Base-by-base conservation (phyloP, 2,329 filamentous ascomycete species). In the Beauveria bassiana region DNA sequence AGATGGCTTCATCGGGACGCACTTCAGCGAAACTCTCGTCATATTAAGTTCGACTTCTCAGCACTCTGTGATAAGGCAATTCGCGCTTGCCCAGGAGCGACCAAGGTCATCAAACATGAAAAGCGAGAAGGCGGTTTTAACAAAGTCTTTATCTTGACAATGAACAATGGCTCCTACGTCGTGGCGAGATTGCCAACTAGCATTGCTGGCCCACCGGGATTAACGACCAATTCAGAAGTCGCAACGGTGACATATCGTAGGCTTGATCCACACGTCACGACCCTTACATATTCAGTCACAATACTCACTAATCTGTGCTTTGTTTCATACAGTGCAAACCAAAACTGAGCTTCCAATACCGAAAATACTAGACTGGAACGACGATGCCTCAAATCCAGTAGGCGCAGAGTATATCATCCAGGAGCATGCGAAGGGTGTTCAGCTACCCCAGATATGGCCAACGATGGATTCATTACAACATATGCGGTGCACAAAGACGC, bases 401-500 rank as follows among this genome's bases (percentile, higher is more conserved):
- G 52, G 40, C 22, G 52, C 52, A 43, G 52, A 55, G 24, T 55
- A 55, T 28, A 55, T 55, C 34, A 55, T 55, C 34, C 52, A 55
- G 18, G 52, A 55, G 38, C 52, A 55, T 43, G 52, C 9, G 18
- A 4, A n/a, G 18, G 52, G 52, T 22, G 52, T 43, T 2, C 52
- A 55, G 5, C 52, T 55, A 14, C 38, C 14, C 9, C 4, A 55
- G 9, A 22, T 55, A 5, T 55, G 52, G 52, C 34, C 52, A 6
- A 3, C 14, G 20, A 26, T 43, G 52, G 18, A 55, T 43, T 26
- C 22, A 9, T 5, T 5, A 42, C 20, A 55, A 20, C 22, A 55
- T 14, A 55, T 55, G 52, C 24, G 18, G 52, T 55, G 52, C 38
- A 43, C 52, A 6, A 55, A 43, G 18, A 38, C 52, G 24, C 52